A percentile compares a stretch with the other conserved stretches of the same genome.
Evolutionary conservation across 192 early-diverging fungal species (phyloP).

Genomic region (Coemansia asiatica): DNA sequence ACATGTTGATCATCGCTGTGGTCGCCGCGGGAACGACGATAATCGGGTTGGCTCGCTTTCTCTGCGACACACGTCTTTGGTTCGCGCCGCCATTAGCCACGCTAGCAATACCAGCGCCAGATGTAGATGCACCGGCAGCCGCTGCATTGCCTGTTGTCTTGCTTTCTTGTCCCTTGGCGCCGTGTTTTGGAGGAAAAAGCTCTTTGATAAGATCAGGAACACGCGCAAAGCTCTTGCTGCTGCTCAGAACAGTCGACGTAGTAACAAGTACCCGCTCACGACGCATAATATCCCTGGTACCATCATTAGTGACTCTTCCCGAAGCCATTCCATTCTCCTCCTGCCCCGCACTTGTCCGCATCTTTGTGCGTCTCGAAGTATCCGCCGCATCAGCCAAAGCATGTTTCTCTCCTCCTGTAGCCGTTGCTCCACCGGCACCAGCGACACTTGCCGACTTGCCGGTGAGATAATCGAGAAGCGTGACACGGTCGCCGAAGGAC

Average conservation of each 20-base stretch:
- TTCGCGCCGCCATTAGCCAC: neutral
- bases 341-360: conserved; percentile 12
- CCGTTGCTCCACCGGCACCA: neutral
- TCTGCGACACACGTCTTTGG: conserved; percentile 12
- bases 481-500: conserved; percentile 70
- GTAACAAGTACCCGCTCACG: conserved; percentile 39
- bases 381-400: neutral
- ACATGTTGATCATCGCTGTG: conserved; percentile 82
- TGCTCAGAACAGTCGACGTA: conserved; percentile 37
- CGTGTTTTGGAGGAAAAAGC: conserved; percentile 35
- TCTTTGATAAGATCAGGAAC: conserved; percentile 41
- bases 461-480: conserved; percentile 73
- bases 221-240: conserved; percentile 47
- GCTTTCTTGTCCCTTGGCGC: neutral
- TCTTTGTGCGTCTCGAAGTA: neutral
- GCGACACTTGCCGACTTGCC: conserved; percentile 53
- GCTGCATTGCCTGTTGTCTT: neutral
- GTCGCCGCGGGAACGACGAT: conserved; percentile 90
- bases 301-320: conserved; percentile 5
- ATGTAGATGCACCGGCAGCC: conserved; percentile 1
- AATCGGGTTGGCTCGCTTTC: conserved; percentile 64
- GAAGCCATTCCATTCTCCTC: neutral
- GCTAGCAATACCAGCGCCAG: neutral
- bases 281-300: conserved; percentile 29
- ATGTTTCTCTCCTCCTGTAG: neutral